Percentiles rank a stretch among this genome's conserved stretches.
Evolutionary conservation across 2,329 filamentous ascomycete species (phyloP).

Genomic region (Verticillium dahliae): DNA sequence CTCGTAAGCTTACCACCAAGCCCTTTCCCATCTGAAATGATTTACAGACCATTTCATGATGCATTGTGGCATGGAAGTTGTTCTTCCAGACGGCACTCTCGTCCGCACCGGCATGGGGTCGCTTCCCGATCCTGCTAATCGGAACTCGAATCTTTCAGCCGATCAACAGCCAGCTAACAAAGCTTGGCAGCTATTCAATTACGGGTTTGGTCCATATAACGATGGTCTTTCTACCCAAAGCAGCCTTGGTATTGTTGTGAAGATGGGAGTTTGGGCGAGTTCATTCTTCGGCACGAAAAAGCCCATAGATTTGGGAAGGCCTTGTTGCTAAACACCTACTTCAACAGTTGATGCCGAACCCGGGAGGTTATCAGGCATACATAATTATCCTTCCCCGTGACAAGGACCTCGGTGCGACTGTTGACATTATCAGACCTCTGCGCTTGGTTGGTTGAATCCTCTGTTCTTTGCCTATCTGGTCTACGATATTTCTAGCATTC

Average conservation of each 20-base stretch:
- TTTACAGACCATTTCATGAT: not conserved
- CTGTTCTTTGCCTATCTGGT: too few species aligned
- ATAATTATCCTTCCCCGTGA: slow-evolving; percentile 16
- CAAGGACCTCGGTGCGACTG: slow-evolving; percentile 13
- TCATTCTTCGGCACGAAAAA: too few species aligned
- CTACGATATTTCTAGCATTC: too few species aligned
- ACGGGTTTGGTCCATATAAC: slow-evolving; percentile 30
- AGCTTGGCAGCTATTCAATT: slow-evolving; percentile 34
- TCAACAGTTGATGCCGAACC: slow-evolving; percentile 45
- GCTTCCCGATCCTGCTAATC: slow-evolving; percentile 9
- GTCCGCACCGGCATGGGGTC: slow-evolving; percentile 33
- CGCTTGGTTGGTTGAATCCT: slow-evolving; percentile 12
- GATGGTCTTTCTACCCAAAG: slow-evolving; percentile 38
- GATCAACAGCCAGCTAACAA: slow-evolving; percentile 24
- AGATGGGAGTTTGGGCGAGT: too few species aligned
- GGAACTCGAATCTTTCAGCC: slow-evolving; percentile 3
- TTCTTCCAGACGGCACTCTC: slow-evolving; percentile 33
- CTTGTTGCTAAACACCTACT: slow-evolving; percentile 23
- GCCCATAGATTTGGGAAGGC: too few species aligned
- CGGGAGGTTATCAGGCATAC: slow-evolving; percentile 34
- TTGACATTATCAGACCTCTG: slow-evolving; percentile 28
- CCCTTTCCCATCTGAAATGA: too few species aligned
- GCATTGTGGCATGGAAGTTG: slow-evolving; percentile 35
- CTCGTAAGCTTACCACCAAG: slow-evolving; percentile 7
- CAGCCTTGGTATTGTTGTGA: too few species aligned